Evolutionary conservation across 768 basidiomycete genomes (phyloP), one percentile per base, ranked within the genome.

Genomic region (Asterophora lycoperdoides): DNA sequence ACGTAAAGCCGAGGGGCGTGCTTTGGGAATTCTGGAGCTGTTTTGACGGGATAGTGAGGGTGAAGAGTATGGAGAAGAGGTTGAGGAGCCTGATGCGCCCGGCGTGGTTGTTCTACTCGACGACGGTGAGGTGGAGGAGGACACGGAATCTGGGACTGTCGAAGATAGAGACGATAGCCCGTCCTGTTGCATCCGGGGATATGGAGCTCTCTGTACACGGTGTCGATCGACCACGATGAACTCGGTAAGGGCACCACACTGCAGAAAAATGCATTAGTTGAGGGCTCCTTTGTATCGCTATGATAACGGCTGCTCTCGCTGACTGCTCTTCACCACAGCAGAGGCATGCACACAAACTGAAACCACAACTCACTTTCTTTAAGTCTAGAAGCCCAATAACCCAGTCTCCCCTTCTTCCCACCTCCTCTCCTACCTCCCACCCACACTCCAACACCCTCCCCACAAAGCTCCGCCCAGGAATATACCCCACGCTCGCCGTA

Each of bases 181-280:
- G 60, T 65, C 44, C 19, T 51, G 17, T 46, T 70, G 70, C 58
- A 64, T 68, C 13, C 71, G 68, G 26, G 84, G 84, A 55, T 84
- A 76, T 0, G 90, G 87, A 8, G 86, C 78, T 13, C 86, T 77
- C 52, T 84, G 80, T 1, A 94, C 66, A 11, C 88, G 80, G 59
- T 84, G 86, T 23, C 88, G 80, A 60, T 95, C 90, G 18, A 85
- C 77, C 19, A 89, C 73, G 51, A 95, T 79, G 69, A 91, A 95
- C 67, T 96, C 90, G n/a, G 89, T 77, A 17, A 95, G 75, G 5
- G 89, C 89, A 41, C 93, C 93, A 56, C 81, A 84, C 89, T 93
- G 55, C 17, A 32, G 9, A 35, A 19, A 14, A 32, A 42, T 34
- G 51, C 58, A 33, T 47, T 23, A 57, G 52, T 40, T 23, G 6